Base-by-base conservation (phyloP, 2,329 filamentous ascomycete genomes). In the Cercospora nicotianae region DNA sequence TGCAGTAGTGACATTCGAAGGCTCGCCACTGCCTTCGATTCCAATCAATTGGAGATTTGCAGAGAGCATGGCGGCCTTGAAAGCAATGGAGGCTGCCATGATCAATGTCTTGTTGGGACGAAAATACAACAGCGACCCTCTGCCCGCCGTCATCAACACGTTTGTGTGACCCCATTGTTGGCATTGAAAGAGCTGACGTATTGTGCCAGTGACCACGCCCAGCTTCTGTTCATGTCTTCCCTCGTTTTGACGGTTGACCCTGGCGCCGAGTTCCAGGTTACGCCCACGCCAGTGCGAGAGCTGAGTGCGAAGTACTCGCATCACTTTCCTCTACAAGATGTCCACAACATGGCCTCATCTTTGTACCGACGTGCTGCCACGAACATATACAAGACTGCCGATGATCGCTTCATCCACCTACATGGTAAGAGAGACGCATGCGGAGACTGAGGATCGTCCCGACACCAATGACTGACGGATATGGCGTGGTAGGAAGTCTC, bases 21-120 rank as follows among this genome's bases (percentile, higher is more conserved):
- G 42, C 42, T 48, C 42, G n/a, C n/a, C 42, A 48, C 39, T 45
- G 39, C 39, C 39, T 0, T 82, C 77, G 45, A 79, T 87, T 13
- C 83, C 85, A 0, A 83, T 87, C 74, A 86, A 85, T 62, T 87
- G 86, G 85, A 79, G 84, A 2, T 85, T 86, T 60, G 84, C 85
- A 3, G 85, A 87, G 72, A 85, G 83, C 60, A 66, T 62, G 3
- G 63, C 69, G 13, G 65, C 83, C 83, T 69, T 42, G 81, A 84
- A 70, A 60, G 66, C 67, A 16, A 65, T 70, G 58, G 70, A 72
- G 63, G 71, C 70, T 18, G 57, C 55, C 33, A 67, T 73, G 59
- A 33, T 73, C 20, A 72, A 72, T 48, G 62, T 70, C 6, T 66
- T 73, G 3, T 53, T 67, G 12, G 59, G 20, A 26, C 63, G 70